Conservation (phyloP, 1,284 basidiomycete species). For the Psilocybe mexicana region DNA sequence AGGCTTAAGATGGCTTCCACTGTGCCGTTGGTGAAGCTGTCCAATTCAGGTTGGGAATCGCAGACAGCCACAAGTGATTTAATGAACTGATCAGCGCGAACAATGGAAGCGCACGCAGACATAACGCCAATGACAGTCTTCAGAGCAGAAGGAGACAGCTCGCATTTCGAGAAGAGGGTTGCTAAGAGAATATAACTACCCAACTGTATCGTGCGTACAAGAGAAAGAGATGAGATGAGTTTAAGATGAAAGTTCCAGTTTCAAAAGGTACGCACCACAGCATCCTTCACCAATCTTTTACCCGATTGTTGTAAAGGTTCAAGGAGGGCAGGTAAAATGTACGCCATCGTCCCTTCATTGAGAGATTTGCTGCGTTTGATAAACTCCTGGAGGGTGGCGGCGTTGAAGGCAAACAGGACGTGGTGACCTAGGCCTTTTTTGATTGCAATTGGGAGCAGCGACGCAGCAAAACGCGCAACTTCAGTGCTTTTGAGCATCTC, state of each 20-base stretch:
- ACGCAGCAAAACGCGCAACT: slow-evolving; percentile 70
- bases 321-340: slow-evolving; percentile 61
- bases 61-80: slow-evolving; percentile 61
- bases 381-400: slow-evolving; percentile 80
- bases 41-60: slow-evolving; percentile 53
- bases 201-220: slow-evolving; percentile 44
- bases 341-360: slow-evolving; percentile 65
- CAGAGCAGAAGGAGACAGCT: slow-evolving; percentile 55
- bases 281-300: slow-evolving; percentile 44
- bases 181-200: slow-evolving; percentile 72
- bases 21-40: slow-evolving; percentile 43
- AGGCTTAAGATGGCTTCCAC: slow-evolving; percentile 43
- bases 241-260: background rate
- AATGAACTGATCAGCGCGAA: slow-evolving; percentile 54
- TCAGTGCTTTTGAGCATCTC: slow-evolving; percentile 77
- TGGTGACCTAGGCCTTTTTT: slow-evolving; percentile 62
- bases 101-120: slow-evolving; percentile 47
- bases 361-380: slow-evolving; percentile 56
- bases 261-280: slow-evolving; percentile 44
- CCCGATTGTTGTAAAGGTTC: slow-evolving; percentile 51
- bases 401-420: slow-evolving; percentile 83
- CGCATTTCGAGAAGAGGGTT: slow-evolving; percentile 63
- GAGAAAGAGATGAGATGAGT: background rate
- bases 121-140: slow-evolving; percentile 59
- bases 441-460: slow-evolving; percentile 62